Evolutionary conservation across 176 grass and related monocot species (phyloP).

Genomic region (Poa annua): DNA sequence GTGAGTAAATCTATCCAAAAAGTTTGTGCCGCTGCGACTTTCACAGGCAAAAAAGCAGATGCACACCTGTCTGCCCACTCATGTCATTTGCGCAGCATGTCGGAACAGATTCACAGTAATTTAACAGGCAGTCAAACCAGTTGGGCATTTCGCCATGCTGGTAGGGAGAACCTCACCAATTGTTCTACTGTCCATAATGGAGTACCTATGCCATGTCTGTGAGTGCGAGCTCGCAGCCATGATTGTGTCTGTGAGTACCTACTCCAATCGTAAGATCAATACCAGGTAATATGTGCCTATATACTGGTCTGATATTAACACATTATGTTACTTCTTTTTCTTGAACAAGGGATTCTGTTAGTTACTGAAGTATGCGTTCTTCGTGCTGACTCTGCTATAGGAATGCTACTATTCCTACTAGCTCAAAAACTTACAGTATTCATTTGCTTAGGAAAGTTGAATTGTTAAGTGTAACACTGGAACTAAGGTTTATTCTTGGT

Average conservation of each 20-base stretch:
- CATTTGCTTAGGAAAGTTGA: neutral
- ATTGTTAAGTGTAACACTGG: neutral
- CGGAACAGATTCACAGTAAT: conserved; percentile 39
- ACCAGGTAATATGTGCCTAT: conserved; percentile 25
- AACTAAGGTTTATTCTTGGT: conserved; percentile 15
- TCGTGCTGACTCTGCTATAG: neutral
- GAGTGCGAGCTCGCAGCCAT: conserved; percentile 9
- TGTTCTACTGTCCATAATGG: conserved; percentile 44
- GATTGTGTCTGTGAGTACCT: conserved; percentile 18
- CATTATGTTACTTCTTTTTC: conserved; percentile 14
- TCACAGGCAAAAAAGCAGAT: neutral
- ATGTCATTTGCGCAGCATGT: conserved; percentile 45
- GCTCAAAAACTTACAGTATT: conserved; percentile 24
- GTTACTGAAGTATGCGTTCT: conserved; percentile 19
- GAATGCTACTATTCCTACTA: conserved; percentile 3
- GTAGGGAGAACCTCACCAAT: conserved; percentile 37
- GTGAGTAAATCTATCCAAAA: conserved; percentile 50
- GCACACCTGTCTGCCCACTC: conserved; percentile 45
- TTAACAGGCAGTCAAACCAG: conserved; percentile 54
- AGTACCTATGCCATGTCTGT: conserved; percentile 42
- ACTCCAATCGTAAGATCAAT: conserved; percentile 33
- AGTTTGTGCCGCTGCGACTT: conserved; percentile 41
- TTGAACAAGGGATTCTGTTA: conserved; percentile 27
- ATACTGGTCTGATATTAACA: conserved; percentile 30
- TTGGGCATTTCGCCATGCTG: conserved; percentile 35